Conservation (phyloP, 441 rosid genomes). For the Breynia disticha region DNA sequence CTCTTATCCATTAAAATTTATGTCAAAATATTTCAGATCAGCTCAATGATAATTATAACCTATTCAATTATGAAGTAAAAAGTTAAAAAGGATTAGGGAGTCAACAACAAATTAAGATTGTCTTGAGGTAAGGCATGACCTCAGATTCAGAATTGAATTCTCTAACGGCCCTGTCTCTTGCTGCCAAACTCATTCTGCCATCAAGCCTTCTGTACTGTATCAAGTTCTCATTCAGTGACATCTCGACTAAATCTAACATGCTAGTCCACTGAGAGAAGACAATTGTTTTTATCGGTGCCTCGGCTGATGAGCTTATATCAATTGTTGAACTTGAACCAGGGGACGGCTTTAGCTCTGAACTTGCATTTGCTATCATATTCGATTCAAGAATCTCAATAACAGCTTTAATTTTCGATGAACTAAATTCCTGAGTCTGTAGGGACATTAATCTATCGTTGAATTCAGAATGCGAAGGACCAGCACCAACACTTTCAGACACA, state of each 20-base stretch:
- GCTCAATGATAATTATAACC: too few relatives aligned
- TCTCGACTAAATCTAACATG: slow-evolving; percentile 81
- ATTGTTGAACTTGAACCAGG: slow-evolving; percentile 21
- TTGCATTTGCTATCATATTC: slow-evolving; percentile 26
- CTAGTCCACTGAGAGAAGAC: slow-evolving; percentile 94
- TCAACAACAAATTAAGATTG: background rate
- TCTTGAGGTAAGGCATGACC: slow-evolving; percentile 32
- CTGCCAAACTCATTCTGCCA: slow-evolving; percentile 68
- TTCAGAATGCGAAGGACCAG: slow-evolving; percentile 29
- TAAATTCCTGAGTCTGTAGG: slow-evolving; percentile 39
- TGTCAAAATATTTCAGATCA: background rate
- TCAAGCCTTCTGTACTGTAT: slow-evolving; percentile 81
- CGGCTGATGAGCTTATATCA: slow-evolving; percentile 27
- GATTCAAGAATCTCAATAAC: slow-evolving; percentile 63
- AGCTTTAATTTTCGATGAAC: slow-evolving; percentile 72
- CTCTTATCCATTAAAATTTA: too few relatives aligned
- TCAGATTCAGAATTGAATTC: slow-evolving; percentile 65
- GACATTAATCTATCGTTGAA: slow-evolving; percentile 31
- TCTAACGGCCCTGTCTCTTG: slow-evolving; percentile 79
- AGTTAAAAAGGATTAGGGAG: slow-evolving; percentile 1
- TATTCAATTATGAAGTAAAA: background rate
- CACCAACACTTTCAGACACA: slow-evolving; percentile 29
- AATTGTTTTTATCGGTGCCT: slow-evolving; percentile 64
- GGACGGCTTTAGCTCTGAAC: slow-evolving; percentile 27
- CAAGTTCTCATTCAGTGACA: slow-evolving; percentile 29